These are phyloP conservation scores for Elsinoe australis DNA, from an alignment of 2,329 filamentous ascomycete species.

Conservation along the genomic window DNA sequence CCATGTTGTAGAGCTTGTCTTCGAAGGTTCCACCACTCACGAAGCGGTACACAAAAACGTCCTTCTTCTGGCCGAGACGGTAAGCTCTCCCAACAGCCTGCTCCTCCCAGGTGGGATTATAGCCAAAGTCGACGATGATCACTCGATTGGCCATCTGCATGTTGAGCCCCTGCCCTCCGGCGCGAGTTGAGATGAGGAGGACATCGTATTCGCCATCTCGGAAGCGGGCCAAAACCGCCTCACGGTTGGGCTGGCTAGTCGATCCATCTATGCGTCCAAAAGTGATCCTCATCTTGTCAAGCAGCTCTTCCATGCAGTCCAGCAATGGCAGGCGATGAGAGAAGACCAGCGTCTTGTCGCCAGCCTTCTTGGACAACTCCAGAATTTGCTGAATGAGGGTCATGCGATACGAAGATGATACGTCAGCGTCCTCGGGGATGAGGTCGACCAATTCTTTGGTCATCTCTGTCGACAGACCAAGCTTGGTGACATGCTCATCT, in stretches of 20 bases:
- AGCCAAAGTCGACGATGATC: conserved; percentile 75
- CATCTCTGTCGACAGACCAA: conserved; percentile 32
- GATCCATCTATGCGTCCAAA: conserved; percentile 60
- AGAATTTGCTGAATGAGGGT: conserved; percentile 62
- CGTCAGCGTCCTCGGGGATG: conserved; percentile 18
- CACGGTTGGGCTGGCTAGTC: conserved; percentile 51
- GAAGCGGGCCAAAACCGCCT: conserved; percentile 59
- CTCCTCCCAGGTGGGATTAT: conserved; percentile 72
- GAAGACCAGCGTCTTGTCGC: conserved; percentile 76
- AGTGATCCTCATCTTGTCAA: conserved; percentile 42
- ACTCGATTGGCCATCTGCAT: conserved; percentile 78
- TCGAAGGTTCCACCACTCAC: conserved; percentile 73
- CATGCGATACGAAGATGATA: conserved; percentile 58
- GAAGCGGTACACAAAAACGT: conserved; percentile 79
- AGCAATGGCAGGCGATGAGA: conserved; percentile 64
- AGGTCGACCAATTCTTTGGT: conserved; percentile 26
- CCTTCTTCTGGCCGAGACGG: conserved; percentile 72
- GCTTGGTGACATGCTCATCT: conserved; percentile 34
- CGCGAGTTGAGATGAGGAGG: conserved; percentile 74
- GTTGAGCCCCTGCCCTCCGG: conserved; percentile 77
- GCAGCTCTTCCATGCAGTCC: conserved; percentile 56
- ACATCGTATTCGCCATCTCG: conserved; percentile 51
- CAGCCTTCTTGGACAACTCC: conserved; percentile 50
- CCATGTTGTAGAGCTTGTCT: conserved; percentile 61
- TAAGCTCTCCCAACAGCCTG: conserved; percentile 84